phyloP scores from a whole-genome alignment of 2,329 filamentous ascomycete species.

The Diplodia mutila region DNA sequence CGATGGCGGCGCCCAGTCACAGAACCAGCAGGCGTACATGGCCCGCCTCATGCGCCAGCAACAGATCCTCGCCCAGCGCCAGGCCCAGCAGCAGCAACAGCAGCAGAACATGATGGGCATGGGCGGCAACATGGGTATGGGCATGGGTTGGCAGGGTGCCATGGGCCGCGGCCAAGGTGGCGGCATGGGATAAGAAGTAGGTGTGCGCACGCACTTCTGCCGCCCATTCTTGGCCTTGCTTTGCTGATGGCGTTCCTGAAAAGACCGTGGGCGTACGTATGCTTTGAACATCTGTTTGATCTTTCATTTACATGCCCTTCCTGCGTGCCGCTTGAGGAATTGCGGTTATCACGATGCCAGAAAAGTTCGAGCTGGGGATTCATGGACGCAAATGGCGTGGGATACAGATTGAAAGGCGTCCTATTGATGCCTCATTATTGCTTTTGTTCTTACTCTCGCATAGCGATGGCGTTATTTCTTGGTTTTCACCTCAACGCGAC shows the following conservation, averaged over 20 bases:
- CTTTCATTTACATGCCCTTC: background rate
- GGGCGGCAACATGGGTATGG: conserved; percentile 23
- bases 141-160: conserved; percentile 16
- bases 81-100: conserved; percentile 31
- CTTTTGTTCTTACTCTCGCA: background rate
- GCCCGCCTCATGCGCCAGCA: conserved; percentile 33
- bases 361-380: background rate
- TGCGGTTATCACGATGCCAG: background rate
- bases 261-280: background rate
- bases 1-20: background rate
- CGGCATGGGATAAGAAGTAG: background rate
- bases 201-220: background rate
- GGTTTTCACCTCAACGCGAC: background rate
- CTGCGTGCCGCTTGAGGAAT: background rate
- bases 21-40: conserved; percentile 21
- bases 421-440: background rate
- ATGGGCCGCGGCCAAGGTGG: conserved; percentile 4
- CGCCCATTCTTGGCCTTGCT: background rate
- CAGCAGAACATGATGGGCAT: conserved; percentile 27
- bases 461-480: conserved; percentile 11
- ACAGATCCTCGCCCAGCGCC: conserved; percentile 28
- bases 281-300: background rate
- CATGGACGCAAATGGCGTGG: background rate
- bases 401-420: background rate
- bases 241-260: background rate